Conservation (phyloP, 169 alveolate genomes). For the Plasmodium adleri region DNA sequence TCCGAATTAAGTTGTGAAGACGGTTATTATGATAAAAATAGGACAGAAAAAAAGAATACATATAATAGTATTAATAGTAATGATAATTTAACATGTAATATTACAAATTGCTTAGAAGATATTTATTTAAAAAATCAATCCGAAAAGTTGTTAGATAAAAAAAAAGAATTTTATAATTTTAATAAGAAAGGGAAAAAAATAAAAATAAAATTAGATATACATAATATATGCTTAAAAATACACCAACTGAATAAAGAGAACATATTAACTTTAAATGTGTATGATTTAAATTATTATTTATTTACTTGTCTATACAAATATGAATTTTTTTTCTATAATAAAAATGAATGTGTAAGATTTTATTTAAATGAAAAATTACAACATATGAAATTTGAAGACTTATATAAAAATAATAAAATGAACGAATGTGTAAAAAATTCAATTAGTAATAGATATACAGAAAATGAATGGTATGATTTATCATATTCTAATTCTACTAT, state of each 20-base stretch:
- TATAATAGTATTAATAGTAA: too few species aligned
- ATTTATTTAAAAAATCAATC: too few species aligned
- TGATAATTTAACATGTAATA: too few species aligned
- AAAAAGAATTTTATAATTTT: too few species aligned
- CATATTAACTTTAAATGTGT: constrained; percentile 65
- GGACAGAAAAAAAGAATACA: too few species aligned
- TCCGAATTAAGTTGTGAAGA: too few species aligned
- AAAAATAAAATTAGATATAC: constrained; percentile 20
- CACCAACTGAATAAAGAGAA: constrained; percentile 68
- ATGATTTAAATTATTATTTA: constrained; percentile 55
- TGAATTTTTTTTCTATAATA: constrained; percentile 46
- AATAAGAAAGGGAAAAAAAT: constrained; percentile 24
- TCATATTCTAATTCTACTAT: constrained; percentile 25
- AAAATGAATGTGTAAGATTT: constrained; percentile 34
- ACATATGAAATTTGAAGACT: constrained; percentile 32
- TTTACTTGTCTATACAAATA: constrained; percentile 47
- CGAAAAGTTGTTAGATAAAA: too few species aligned
- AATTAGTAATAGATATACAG: constrained; percentile 7
- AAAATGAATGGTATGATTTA: constrained; percentile 35
- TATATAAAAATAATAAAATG: neutral
- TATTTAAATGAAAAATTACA: constrained; percentile 43
- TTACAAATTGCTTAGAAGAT: too few species aligned
- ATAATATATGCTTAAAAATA: constrained; percentile 46
- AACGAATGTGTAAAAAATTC: constrained; percentile 3
- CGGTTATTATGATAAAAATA: too few species aligned